phyloP scores from a whole-genome alignment of 129 eudicot genomes.

The Ambrosia trifida region DNA sequence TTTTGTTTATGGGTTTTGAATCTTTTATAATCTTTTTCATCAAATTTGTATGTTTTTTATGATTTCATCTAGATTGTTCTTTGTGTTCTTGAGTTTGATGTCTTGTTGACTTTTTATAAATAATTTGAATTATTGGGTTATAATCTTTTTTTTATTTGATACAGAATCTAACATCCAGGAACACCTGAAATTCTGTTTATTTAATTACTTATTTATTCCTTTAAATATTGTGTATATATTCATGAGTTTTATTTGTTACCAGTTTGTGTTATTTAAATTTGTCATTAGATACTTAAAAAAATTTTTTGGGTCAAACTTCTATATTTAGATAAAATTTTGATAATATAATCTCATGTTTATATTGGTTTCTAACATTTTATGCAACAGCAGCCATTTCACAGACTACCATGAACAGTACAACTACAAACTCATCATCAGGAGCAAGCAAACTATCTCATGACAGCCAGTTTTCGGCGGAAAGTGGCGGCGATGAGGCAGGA shows the following conservation, averaged over 20 bases:
- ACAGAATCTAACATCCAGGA: neutral
- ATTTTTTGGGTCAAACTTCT: conserved; percentile 12
- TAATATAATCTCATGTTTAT: neutral
- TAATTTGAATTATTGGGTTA: neutral
- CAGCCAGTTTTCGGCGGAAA: conserved; percentile 43
- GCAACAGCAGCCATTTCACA: conserved; percentile 41
- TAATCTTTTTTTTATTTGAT: neutral
- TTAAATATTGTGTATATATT: neutral
- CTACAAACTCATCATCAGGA: conserved; percentile 40
- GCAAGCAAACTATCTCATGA: conserved; percentile 30
- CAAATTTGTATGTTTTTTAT: neutral
- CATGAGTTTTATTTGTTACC: neutral
- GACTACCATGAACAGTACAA: conserved; percentile 36
- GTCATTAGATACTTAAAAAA: no score
- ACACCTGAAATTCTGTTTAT: neutral
- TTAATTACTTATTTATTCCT: neutral
- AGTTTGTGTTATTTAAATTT: neutral
- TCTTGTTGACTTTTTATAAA: conserved; percentile 8
- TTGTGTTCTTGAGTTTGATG: conserved; percentile 11
- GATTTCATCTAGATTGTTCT: neutral
- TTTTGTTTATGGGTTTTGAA: neutral
- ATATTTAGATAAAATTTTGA: neutral
- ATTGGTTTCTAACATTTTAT: conserved; percentile 1
- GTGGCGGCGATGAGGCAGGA: conserved; percentile 25
- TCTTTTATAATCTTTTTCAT: neutral